Evolutionary conservation across 225 moss, liverwort and hornwort genomes (phyloP).

Genomic region (Anthoceros angustus): DNA sequence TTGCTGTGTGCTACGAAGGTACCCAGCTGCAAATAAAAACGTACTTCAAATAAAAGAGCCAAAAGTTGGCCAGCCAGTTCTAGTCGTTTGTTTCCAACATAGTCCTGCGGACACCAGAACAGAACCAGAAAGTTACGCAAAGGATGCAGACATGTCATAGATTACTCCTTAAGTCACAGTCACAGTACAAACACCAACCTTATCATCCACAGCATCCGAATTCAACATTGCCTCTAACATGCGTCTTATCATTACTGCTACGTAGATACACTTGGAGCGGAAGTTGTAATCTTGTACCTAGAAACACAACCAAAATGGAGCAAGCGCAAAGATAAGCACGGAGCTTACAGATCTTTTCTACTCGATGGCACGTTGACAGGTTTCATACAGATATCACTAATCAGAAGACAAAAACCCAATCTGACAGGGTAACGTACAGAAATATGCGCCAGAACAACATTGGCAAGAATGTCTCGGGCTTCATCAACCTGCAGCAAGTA

Average conservation of each 20-base stretch:
- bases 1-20: no score
- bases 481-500: constrained; percentile 66
- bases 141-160: neutral
- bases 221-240: constrained; percentile 99
- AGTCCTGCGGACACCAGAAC: constrained; percentile 41
- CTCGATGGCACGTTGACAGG: neutral
- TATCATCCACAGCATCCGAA: constrained; percentile 90
- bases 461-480: constrained; percentile 90
- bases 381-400: neutral
- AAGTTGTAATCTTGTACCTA: constrained; percentile 93
- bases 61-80: constrained; percentile 98
- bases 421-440: constrained; percentile 36
- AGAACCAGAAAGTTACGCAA: neutral
- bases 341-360: no score
- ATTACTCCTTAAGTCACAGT: neutral
- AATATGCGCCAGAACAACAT: constrained; percentile 92
- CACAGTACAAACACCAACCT: constrained; percentile 24
- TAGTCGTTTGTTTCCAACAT: constrained; percentile 95
- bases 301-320: constrained; percentile 7
- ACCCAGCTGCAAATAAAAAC: neutral
- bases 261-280: constrained; percentile 83
- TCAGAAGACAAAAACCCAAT: neutral
- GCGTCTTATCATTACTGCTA: constrained; percentile 91
- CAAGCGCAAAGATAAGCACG: no score
- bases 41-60: constrained; percentile 80